These are phyloP conservation scores for Prunus mume DNA, from an alignment of 306 rosid species.

Conservation along the genomic window DNA sequence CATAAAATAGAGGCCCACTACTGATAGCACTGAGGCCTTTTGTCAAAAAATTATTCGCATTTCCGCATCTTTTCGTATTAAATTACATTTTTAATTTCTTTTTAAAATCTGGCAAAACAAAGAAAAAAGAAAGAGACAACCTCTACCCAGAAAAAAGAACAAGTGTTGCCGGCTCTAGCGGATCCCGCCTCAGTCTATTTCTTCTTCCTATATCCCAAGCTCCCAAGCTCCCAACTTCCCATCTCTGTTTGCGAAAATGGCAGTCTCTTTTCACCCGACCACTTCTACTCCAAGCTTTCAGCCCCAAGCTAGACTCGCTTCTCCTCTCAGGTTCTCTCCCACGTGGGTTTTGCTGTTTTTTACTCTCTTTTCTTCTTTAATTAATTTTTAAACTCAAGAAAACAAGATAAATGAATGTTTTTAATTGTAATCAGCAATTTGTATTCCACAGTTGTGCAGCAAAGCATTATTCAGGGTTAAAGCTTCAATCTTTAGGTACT, in stretches of 20 bases:
- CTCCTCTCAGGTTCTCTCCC: conserved; percentile 51
- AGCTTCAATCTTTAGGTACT: conserved; percentile 63
- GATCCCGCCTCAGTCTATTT: not conserved
- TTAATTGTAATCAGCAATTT: conserved; percentile 10
- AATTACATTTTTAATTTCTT: too few species aligned
- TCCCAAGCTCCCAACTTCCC: not conserved
- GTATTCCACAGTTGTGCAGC: conserved; percentile 44
- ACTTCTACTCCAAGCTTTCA: conserved; percentile 42
- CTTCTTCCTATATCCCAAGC: not conserved
- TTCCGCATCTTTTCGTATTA: too few species aligned
- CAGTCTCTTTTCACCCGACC: conserved; percentile 50
- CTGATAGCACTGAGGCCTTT: too few species aligned
- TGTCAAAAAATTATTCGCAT: too few species aligned
- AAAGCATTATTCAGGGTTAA: conserved; percentile 73
- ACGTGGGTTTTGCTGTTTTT: not conserved
- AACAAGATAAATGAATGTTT: not conserved
- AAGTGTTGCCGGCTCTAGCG: not conserved
- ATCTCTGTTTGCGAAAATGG: conserved; percentile 38
- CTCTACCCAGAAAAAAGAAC: not conserved
- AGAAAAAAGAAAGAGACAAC: too few species aligned
- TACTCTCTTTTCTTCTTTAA: not conserved
- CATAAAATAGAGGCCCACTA: too few species aligned
- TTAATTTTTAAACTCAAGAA: not conserved
- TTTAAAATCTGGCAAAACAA: too few species aligned
- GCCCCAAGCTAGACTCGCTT: conserved; percentile 33